Evolutionary conservation across 129 eudicot species (phyloP).

Genomic region (Tagetes erecta): DNA sequence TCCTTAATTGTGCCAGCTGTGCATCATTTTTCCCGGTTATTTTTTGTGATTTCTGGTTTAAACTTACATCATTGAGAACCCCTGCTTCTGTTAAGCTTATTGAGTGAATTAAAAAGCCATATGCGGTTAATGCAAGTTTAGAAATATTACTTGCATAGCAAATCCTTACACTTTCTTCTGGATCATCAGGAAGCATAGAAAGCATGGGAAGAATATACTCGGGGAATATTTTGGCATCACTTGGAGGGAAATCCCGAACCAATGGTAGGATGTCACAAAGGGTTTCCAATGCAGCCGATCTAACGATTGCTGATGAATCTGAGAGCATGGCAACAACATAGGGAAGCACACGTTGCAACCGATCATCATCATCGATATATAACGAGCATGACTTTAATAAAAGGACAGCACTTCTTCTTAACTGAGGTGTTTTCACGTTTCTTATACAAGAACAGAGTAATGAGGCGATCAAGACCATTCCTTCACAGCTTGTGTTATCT

Average conservation of each 20-base stretch:
- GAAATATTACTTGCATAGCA: conserved; percentile 92
- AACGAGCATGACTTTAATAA: conserved; percentile 72
- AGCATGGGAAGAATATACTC: conserved; percentile 99
- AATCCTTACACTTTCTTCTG: conserved; percentile 96
- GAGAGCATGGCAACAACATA: conserved; percentile 88
- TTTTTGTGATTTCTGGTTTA: conserved; percentile 43
- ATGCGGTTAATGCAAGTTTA: conserved; percentile 88
- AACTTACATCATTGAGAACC: conserved; percentile 67
- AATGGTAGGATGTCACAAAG: conserved; percentile 87
- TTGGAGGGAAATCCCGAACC: conserved; percentile 92
- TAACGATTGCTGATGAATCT: conserved; percentile 91
- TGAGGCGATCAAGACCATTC: conserved; percentile 93
- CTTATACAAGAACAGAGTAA: conserved; percentile 92
- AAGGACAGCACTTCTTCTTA: conserved; percentile 76
- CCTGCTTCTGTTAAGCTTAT: conserved; percentile 97
- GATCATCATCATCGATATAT: conserved; percentile 92
- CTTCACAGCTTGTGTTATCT: conserved; percentile 84
- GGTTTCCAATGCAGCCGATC: conserved; percentile 98
- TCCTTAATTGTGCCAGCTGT: conserved; percentile 79
- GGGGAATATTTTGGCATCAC: conserved; percentile 96
- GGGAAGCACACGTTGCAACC: conserved; percentile 92
- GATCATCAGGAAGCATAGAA: conserved; percentile 95
- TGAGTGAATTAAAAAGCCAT: conserved; percentile 86
- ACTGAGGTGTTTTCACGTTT: conserved; percentile 84
- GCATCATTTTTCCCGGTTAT: conserved; percentile 50